Percentiles rank a stretch among this genome's conserved stretches.
Conservation (phyloP, 2,329 filamentous ascomycete genomes). For the Hypoxylon sp. region DNA sequence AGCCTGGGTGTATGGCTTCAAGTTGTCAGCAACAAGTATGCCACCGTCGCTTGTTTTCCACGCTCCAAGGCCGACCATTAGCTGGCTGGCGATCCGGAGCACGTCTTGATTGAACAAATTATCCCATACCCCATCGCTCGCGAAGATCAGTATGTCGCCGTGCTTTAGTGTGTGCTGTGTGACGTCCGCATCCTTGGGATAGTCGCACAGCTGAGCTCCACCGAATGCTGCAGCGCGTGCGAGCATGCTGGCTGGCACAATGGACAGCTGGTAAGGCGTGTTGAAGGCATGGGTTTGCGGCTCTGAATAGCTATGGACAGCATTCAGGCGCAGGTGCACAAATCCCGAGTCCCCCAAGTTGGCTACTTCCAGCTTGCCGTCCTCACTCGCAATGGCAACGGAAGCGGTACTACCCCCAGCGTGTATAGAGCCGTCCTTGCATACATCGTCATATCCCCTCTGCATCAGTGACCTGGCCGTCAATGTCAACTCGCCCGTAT, state of each 20-base stretch:
- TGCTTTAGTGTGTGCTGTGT: constrained; percentile 82
- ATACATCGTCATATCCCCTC: constrained; percentile 84
- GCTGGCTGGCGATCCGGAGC: constrained; percentile 79
- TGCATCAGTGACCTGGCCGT: constrained; percentile 81
- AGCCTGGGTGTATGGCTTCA: constrained; percentile 64
- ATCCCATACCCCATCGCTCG: constrained; percentile 95
- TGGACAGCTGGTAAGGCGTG: constrained; percentile 92
- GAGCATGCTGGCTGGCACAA: constrained; percentile 84
- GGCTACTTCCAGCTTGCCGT: constrained; percentile 85
- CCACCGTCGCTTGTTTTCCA: constrained; percentile 76
- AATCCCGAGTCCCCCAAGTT: constrained; percentile 97
- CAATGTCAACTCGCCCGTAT: constrained; percentile 54
- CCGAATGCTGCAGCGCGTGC: constrained; percentile 87
- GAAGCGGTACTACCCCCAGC: constrained; percentile 94
- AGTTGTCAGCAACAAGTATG: constrained; percentile 71
- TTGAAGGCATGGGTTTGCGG: constrained; percentile 98
- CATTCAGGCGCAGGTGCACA: constrained; percentile 85
- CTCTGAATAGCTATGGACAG: constrained; percentile 83
- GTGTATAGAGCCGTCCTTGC: constrained; percentile 76
- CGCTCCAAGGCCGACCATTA: constrained; percentile 80
- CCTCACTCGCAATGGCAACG: constrained; percentile 79
- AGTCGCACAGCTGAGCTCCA: constrained; percentile 82
- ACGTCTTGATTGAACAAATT: constrained; percentile 94
- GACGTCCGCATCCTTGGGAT: constrained; percentile 85
- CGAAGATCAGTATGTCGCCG: constrained; percentile 93